Base-by-base conservation (phyloP, 805 yeast genomes). In the Myxozyma udenii region DNA sequence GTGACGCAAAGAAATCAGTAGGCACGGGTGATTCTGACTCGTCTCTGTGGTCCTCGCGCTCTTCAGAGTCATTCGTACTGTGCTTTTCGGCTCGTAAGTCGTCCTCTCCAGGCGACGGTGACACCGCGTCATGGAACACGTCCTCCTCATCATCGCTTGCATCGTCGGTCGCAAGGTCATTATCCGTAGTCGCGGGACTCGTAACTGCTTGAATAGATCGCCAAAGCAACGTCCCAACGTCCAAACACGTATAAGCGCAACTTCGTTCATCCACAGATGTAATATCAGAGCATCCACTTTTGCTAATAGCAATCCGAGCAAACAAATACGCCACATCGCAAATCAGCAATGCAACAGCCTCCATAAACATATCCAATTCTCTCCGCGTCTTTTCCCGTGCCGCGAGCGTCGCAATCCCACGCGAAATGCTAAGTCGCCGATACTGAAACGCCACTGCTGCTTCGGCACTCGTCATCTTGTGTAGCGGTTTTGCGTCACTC, bases 351-450 rank as follows among this genome's bases (percentile, higher is more conserved):
- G 58, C 50, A 7, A 53, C 26, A 12, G 56, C 58, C 16, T 53
- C 58, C 30, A 50, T 35, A 39, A 53, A 53, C 18, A 32, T 14
- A 16, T 50, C 58, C 26, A 53, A 24, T 35, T 53, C 57, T 19
- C 41, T 11, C 23, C 48, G 19, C 19, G 41, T 52, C 12, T 43
- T 22, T 12, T 53, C 55, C 14, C 41, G 37, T 41, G 41, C 7
- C 24, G 47, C 42, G 9, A 47, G 44, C 23, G 43, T 47, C 3
- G 33, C 26, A 3, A 51, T 36, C 22, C 32, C 38, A 5, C 43
- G 51, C 16, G 50, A 39, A 18, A 51, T 32, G 14, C 26, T 18
- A 2, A 51, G 26, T 30, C 32, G 36, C 22, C 55, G 43, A 39
- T 40, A 41, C 32, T 33, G 33, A 3, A 32, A 38, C n/a, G 39